Base-by-base conservation (phyloP, 192 early-diverging fungal species). In the Umbelopsis vinacea region DNA sequence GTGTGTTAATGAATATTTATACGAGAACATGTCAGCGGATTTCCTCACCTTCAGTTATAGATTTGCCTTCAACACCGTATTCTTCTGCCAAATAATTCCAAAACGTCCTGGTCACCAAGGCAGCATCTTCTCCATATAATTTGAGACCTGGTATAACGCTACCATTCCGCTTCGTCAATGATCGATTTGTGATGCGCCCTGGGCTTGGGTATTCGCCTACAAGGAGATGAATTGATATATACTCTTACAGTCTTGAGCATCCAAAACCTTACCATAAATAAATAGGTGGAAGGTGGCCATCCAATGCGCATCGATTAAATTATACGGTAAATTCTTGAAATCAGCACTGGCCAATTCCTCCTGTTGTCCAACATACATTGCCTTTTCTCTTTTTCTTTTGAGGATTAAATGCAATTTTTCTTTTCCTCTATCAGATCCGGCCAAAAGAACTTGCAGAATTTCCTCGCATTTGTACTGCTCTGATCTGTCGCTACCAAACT, bases 121-220 rank as follows among this genome's bases (percentile, higher is more conserved):
- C 77, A n/a, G 66, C 77, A 66, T 79, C 73, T 60, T 79, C 77
- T 33, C 70, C 54, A 10, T 73, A 73, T 9, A 79, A 22, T 68
- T 73, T 63, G 24, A 79, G 55, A 23, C 74, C 71, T 9, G 77
- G 77, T 43, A 74, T 70, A 9, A 79, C 47, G 9, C 17, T 67
- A 19, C 77, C 77, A 69, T 79, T 74, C 45, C 70, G 74, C 21
- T 68, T 45, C 3, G 66, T 45, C 46, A 79, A 24, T 33, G 66
- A 71, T n/a, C 74, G 50, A 46, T 79, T 79, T 19, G 73, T 71
- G 26, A 79, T 79, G 0, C 40, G 69, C 43, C 77, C 77, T 5
- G 77, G 77, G 26, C 67, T 55, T 50, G 77, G 72, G n/a, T 70
- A 71, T 47, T 74, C 77, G 14, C 77, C 77, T 78, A 50, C 15